phyloP scores from a whole-genome alignment of 805 yeast species.

The Zygoascus flipseniorum region DNA sequence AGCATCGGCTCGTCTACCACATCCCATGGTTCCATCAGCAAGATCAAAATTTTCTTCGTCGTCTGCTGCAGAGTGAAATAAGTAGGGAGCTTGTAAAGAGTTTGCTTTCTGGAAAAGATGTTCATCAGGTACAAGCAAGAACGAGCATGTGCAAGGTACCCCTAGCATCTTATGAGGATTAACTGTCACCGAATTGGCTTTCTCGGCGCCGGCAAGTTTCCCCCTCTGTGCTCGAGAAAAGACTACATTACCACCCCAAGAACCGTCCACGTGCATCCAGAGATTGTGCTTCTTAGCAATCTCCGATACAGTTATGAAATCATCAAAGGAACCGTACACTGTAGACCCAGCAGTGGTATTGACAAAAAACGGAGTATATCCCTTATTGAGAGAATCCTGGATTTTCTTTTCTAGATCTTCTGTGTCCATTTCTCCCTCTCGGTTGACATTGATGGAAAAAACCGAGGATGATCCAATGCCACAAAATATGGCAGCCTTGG shows the following conservation, averaged over 20 bases:
- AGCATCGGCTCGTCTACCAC: conserved; percentile 81
- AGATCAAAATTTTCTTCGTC: conserved; percentile 52
- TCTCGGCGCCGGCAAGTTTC: conserved; percentile 49
- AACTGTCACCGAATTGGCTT: conserved; percentile 68
- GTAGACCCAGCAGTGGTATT: conserved; percentile 88
- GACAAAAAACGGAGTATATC: conserved; percentile 63
- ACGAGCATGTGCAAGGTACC: conserved; percentile 63
- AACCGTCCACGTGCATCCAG: conserved; percentile 84
- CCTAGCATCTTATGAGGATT: conserved; percentile 88
- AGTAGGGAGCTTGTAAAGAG: conserved; percentile 70
- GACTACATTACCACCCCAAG: conserved; percentile 84
- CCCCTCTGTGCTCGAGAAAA: conserved; percentile 44
- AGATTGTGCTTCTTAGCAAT: conserved; percentile 46
- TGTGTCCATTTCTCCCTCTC: conserved; percentile 49
- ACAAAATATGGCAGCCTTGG: conserved; percentile 67
- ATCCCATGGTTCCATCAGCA: conserved; percentile 88
- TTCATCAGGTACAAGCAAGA: conserved; percentile 63
- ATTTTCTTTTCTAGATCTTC: conserved; percentile 41
- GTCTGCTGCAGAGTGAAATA: conserved; percentile 54
- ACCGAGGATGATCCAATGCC: conserved; percentile 62
- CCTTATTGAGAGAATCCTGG: conserved; percentile 36
- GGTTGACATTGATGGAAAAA: conserved; percentile 52
- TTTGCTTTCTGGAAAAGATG: conserved; percentile 59
- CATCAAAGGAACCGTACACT: conserved; percentile 77
- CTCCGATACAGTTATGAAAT: conserved; percentile 44